A percentile compares a stretch with the other conserved stretches of the same genome.
Evolutionary conservation across 208 protist species (phyloP).

Genomic region (Acanthamoeba rhysodes): DNA sequence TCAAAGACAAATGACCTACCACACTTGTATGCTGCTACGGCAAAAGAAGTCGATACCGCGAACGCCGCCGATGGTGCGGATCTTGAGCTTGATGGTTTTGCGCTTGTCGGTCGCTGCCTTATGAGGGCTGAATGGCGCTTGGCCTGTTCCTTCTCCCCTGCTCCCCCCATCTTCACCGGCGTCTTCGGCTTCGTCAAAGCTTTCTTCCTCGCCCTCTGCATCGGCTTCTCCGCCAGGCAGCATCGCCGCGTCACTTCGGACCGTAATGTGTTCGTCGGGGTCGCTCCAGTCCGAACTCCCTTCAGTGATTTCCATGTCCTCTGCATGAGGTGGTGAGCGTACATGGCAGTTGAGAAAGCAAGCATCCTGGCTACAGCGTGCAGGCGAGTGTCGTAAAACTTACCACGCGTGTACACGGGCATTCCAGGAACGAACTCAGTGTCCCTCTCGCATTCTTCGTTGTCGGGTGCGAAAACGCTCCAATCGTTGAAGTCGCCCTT

Average conservation of each 20-base stretch:
- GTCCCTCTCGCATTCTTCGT: background rate
- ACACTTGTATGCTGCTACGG: conserved; percentile 1
- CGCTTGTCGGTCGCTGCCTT: background rate
- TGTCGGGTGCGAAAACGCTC: background rate
- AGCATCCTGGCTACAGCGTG: no score
- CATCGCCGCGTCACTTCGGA: background rate
- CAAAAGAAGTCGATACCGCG: conserved; percentile 31
- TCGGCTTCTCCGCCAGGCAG: background rate
- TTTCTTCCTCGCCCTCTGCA: background rate
- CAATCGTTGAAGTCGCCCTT: background rate
- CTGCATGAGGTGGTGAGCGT: background rate
- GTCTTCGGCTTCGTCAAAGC: background rate
- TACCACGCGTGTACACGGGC: background rate
- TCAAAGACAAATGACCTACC: no score
- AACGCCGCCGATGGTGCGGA: background rate
- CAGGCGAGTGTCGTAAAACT: background rate
- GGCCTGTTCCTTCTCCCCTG: background rate
- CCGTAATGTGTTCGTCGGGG: background rate
- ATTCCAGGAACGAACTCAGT: background rate
- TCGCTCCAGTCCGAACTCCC: background rate
- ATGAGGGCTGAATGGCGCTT: background rate
- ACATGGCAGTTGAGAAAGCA: background rate
- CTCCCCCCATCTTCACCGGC: background rate
- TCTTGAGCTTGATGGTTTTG: background rate
- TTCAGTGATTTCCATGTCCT: background rate